Conservation (phyloP, 768 basidiomycete species). For the Termitomyces sp. region DNA sequence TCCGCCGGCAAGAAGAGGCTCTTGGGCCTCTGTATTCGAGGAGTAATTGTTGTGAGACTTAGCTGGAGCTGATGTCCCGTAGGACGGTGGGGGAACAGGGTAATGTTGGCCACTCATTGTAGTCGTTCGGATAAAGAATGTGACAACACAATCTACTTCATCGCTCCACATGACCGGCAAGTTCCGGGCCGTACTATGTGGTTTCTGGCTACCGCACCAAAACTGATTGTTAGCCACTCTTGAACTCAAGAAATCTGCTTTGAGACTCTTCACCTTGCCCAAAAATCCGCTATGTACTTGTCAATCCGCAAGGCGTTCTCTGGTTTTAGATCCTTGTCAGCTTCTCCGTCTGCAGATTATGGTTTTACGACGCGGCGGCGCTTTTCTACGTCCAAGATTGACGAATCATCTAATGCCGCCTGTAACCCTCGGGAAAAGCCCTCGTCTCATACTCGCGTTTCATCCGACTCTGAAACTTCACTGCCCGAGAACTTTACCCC, state of each 20-base stretch:
- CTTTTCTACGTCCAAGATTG: conserved; percentile 7
- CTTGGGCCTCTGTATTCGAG: conserved; percentile 28
- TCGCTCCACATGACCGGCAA: conserved; percentile 7
- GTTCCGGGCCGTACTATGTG: conserved; percentile 2
- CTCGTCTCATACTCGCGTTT: not conserved
- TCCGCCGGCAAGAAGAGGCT: conserved; percentile 55
- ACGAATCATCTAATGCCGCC: not conserved
- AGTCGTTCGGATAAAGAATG: conserved; percentile 3
- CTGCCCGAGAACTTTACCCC: not conserved
- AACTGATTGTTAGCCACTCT: conserved; percentile 1
- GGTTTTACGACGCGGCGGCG: not conserved
- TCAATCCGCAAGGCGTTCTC: conserved; percentile 13
- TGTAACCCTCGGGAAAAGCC: not conserved
- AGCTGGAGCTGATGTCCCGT: conserved; percentile 35
- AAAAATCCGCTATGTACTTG: conserved; percentile 6
- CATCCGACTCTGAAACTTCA: not conserved
- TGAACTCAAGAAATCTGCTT: not conserved
- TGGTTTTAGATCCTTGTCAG: conserved; percentile 6
- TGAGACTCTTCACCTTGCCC: not conserved
- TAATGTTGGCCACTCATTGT: conserved; percentile 47
- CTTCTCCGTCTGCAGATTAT: not conserved
- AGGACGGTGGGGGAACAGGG: conserved; percentile 57
- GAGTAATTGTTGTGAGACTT: conserved; percentile 24
- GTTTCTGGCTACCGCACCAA: not conserved
- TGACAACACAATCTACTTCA: not conserved